These are phyloP conservation scores for Gryganskiella cystojenkinii DNA, from an alignment of 192 early-diverging fungal species.

Conservation along the genomic window DNA sequence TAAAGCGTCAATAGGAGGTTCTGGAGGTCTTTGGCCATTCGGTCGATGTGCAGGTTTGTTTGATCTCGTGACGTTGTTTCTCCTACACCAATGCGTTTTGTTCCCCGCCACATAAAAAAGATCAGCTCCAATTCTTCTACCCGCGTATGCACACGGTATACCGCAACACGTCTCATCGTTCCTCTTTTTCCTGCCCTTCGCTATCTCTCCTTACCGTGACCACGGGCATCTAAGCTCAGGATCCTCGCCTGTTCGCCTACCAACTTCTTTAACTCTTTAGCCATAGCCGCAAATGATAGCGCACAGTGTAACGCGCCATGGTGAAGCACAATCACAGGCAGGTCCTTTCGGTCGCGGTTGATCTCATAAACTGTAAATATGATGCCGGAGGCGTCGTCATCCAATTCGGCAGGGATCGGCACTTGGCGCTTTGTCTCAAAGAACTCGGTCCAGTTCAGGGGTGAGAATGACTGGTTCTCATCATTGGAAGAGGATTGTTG, in stretches of 20 bases:
- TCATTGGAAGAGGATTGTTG: too few species aligned
- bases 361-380: slow-evolving; percentile 19
- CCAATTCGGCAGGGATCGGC: slow-evolving; percentile 2
- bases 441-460: slow-evolving; percentile 16
- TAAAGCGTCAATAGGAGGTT: slow-evolving; percentile 17
- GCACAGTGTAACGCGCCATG: slow-evolving; percentile 71
- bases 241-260: slow-evolving; percentile 47
- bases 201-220: slow-evolving; percentile 54
- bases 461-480: too few species aligned
- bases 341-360: slow-evolving; percentile 4
- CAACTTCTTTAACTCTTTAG: slow-evolving; percentile 39
- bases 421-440: slow-evolving; percentile 27
- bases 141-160: too few species aligned
- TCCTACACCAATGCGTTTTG: slow-evolving; percentile 5
- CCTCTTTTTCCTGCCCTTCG: not conserved
- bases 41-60: slow-evolving; percentile 4
- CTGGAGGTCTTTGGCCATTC: slow-evolving; percentile 24
- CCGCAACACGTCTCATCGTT: not conserved
- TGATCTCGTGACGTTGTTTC: slow-evolving; percentile 22
- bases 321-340: slow-evolving; percentile 65
- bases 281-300: slow-evolving; percentile 61
- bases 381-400: slow-evolving; percentile 11
- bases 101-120: too few species aligned
- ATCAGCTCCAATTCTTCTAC: too few species aligned
- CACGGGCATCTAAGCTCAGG: slow-evolving; percentile 63